A percentile compares a stretch with the other conserved stretches of the same genome.
Evolutionary conservation across 345 rosid species (phyloP).

Genomic region (Pistacia atlantica): DNA sequence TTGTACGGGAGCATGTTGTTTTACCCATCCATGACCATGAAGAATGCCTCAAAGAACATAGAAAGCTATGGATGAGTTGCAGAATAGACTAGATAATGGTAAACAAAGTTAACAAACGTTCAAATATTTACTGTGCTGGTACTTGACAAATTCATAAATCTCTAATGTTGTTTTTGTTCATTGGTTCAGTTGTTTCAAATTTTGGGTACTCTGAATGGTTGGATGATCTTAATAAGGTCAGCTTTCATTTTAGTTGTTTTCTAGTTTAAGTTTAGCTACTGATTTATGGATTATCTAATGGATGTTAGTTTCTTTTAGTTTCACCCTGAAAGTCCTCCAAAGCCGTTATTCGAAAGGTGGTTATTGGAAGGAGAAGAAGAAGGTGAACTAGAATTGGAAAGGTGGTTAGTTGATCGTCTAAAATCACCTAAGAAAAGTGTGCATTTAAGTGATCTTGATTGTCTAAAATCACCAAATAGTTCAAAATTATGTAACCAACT

Average conservation of each 20-base stretch:
- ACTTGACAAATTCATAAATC: not conserved
- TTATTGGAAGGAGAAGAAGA: too few relatives aligned
- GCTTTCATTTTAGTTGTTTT: not conserved
- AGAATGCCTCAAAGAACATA: conserved; percentile 49
- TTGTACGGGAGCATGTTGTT: too few relatives aligned
- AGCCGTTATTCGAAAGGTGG: not conserved
- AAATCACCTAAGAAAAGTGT: conserved; percentile 11
- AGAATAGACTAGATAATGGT: conserved; percentile 44
- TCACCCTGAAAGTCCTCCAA: conserved; percentile 31
- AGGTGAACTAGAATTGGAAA: conserved; percentile 22
- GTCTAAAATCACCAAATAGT: conserved; percentile 35
- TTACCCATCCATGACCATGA: conserved; percentile 20
- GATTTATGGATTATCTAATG: too few relatives aligned
- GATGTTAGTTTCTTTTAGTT: not conserved
- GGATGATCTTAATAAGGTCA: too few relatives aligned
- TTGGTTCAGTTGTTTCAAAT: conserved; percentile 18
- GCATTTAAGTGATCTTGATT: conserved; percentile 14
- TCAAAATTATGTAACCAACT: conserved; percentile 19
- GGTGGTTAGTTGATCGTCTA: conserved; percentile 2
- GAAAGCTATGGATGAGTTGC: conserved; percentile 34
- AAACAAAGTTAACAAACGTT: not conserved
- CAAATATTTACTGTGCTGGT: conserved; percentile 13
- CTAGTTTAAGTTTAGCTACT: not conserved
- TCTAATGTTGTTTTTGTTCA: not conserved
- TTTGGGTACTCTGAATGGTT: conserved; percentile 18